These are phyloP conservation scores for Sporothrix pseudoabietina DNA, from an alignment of 2,329 filamentous ascomycete species.

Conservation along the genomic window DNA sequence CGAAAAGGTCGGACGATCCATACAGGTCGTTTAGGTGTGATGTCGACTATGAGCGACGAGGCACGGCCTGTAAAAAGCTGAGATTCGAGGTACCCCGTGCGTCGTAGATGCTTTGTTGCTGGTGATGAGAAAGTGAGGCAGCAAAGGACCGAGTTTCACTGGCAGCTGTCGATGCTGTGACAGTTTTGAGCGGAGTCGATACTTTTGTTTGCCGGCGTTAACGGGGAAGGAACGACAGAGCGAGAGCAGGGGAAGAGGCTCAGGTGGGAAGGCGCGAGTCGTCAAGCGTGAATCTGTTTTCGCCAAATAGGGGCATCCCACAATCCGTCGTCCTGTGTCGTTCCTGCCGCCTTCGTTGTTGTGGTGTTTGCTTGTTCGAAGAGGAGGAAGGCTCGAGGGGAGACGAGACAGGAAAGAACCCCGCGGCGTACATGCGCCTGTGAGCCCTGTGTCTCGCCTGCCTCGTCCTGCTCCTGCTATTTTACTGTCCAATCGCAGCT, in stretches of 20 bases:
- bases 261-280: neutral
- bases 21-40: neutral
- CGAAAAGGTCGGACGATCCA: neutral
- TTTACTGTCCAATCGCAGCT: neutral
- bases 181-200: neutral
- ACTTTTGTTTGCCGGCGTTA: neutral
- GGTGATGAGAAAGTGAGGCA: neutral
- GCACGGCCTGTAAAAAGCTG: neutral
- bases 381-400: neutral
- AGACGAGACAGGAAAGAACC: constrained; percentile 13
- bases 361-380: neutral
- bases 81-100: neutral
- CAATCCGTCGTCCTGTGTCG: neutral
- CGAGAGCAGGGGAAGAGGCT: neutral
- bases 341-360: constrained; percentile 5
- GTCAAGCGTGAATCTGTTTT: neutral
- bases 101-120: neutral
- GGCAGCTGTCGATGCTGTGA: neutral
- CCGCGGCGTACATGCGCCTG: neutral
- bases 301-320: neutral
- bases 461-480: neutral
- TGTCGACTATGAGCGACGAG: neutral
- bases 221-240: neutral
- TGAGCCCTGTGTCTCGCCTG: neutral
- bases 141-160: neutral